A percentile compares a stretch with the other conserved stretches of the same genome.
Conservation (phyloP, 768 basidiomycete species). For the Wakefieldia striispora region DNA sequence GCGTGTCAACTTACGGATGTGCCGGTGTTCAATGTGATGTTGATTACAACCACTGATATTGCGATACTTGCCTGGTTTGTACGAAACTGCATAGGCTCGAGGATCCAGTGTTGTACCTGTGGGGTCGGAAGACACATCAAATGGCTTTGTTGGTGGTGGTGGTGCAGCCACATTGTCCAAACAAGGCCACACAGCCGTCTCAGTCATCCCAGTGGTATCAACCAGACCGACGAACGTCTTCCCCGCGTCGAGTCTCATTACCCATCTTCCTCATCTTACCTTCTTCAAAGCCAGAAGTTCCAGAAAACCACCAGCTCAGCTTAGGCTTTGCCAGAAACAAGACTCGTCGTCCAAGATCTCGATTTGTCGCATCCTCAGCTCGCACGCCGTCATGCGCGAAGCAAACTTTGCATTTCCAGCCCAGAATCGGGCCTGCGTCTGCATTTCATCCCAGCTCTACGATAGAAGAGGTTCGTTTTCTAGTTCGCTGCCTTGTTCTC, state of each 20-base stretch:
- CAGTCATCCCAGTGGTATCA: constrained; percentile 32
- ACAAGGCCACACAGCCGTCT: constrained; percentile 28
- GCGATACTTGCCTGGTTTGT: too few species aligned
- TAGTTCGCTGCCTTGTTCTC: background rate
- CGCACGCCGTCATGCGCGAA: constrained; percentile 69
- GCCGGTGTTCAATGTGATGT: too few species aligned
- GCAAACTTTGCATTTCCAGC: constrained; percentile 93
- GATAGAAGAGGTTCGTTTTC: constrained; percentile 79
- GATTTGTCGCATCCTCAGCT: constrained; percentile 17
- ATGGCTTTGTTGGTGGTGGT: constrained; percentile 1
- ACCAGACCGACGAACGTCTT: constrained; percentile 21
- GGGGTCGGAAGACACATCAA: too few species aligned
- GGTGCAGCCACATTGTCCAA: constrained; percentile 27
- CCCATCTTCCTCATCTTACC: constrained; percentile 6
- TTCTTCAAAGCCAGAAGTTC: background rate
- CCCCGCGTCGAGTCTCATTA: constrained; percentile 15
- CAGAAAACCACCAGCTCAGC: constrained; percentile 1
- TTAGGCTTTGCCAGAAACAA: background rate
- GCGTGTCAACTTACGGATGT: too few species aligned
- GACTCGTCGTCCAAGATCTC: constrained; percentile 14
- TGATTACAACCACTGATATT: too few species aligned
- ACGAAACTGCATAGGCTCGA: background rate
- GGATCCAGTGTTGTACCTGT: too few species aligned
- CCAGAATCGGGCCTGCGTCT: constrained; percentile 93
- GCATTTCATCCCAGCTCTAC: constrained; percentile 92